Conservation (phyloP, 169 alveolate species). For the Cryptosporidium muris region DNA sequence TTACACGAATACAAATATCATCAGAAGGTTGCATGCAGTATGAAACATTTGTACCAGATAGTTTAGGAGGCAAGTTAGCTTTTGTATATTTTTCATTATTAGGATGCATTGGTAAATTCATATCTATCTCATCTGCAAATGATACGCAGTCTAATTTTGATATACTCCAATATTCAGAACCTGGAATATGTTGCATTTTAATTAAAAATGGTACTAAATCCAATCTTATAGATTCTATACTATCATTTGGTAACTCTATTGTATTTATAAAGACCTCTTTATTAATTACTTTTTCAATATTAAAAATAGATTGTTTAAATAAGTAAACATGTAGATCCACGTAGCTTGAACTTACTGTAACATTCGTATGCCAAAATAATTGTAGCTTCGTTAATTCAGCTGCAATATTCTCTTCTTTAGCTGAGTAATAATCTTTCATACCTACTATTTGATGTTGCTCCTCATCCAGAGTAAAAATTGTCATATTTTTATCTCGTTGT, state of each 20-base stretch:
- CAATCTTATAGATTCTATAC: constrained; percentile 55
- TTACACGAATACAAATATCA: constrained; percentile 22
- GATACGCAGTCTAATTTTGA: constrained; percentile 55
- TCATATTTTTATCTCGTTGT: constrained; percentile 45
- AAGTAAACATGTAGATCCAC: constrained; percentile 49
- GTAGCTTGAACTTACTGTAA: constrained; percentile 21
- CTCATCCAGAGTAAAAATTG: constrained; percentile 43
- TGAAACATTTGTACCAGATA: constrained; percentile 40
- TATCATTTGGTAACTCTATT: constrained; percentile 53
- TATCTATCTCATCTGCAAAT: constrained; percentile 21
- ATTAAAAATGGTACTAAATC: constrained; percentile 53
- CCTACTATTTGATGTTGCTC: constrained; percentile 11
- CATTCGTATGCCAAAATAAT: constrained; percentile 55
- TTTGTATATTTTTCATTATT: constrained; percentile 15
- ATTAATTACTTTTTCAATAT: constrained; percentile 7
- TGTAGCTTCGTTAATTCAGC: constrained; percentile 39
- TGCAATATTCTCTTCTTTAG: constrained; percentile 41
- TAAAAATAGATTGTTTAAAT: constrained; percentile 56
- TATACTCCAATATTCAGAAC: constrained; percentile 67
- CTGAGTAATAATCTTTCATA: constrained; percentile 47
- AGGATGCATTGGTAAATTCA: not conserved
- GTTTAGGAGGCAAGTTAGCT: constrained; percentile 37
- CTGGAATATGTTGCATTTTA: constrained; percentile 59
- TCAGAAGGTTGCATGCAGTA: constrained; percentile 12
- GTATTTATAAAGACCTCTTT: not conserved